Base-by-base conservation (phyloP, 495 filamentous ascomycete genomes). In the Cercophora newfieldiana region DNA sequence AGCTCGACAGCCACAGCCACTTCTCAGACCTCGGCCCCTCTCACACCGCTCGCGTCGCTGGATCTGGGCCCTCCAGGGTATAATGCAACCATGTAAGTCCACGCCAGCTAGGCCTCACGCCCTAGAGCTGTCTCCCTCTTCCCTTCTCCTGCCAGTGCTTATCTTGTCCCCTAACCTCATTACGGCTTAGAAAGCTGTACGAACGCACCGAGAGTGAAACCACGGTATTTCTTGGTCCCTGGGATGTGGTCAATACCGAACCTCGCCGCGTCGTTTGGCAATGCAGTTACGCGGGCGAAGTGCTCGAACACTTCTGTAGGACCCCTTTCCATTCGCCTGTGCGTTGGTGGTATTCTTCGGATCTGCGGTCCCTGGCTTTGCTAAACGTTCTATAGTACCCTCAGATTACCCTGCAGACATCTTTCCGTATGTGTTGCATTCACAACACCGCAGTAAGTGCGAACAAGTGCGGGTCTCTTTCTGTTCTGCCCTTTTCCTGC, bases 51-150 rank as follows among this genome's bases (percentile, higher is more conserved):
- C 10, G 72, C 67, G 44, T 73, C 76, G 3, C 74, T 78, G 24
- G 76, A 78, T 37, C 72, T 78, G 26, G 76, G 76, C 12, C 76
- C 76, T 28, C 76, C 76, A 18, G 76, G 76, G 12, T 78, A 74
- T 61, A 69, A 72, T 68, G 76, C 76, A 37, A 75, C 73, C 64
- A 78, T 78, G 74, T 78, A 71, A 71, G 65, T 51, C 5, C 51
- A n/a, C n/a, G n/a, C 37, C 12, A 6, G 37, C 30, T 44, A 44
- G 37, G 4, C 18, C 10, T 28, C 28, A 16, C 21, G 12, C 22
- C 16, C 55, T 26, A 18, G 53, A 48, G 22, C 31, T 24, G 19
- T 12, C n/a, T 37, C 21, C 7, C n/a, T 12, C 14, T 53, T 12
- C 56, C 61, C 31, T 25, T 26, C 47, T 67, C 48, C 26, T 12